Base-by-base conservation (phyloP, 371 early-diverging fungal genomes). In the Mucor saturninus region DNA sequence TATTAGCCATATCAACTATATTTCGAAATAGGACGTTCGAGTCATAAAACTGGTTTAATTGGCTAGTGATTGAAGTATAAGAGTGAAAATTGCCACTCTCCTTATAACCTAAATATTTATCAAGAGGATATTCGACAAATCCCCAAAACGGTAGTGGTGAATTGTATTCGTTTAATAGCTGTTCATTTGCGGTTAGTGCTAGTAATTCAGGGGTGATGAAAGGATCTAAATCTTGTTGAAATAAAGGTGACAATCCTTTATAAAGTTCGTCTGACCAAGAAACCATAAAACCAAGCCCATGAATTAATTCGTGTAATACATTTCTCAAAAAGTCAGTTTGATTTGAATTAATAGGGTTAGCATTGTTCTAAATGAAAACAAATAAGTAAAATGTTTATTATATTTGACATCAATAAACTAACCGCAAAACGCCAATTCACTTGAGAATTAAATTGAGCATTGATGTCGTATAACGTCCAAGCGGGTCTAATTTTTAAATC, bases 241-340 rank as follows among this genome's bases (percentile, higher is more conserved):
- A 65, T 6, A 64, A 45, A 14, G 63, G 68, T 13, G 61, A 32
- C 26, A 81, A 64, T 6, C 58, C 50, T 9, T 40, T 5, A 48
- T 73, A 76, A 5, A 74, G 50, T 4, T 61, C 64, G 35, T 71
- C 67, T 21, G 59, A 72, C 90, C 88, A 90, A 10, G 81, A 70
- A 6, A 77, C 82, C 13, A 87, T 64, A 59, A 90, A 86, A 2
- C 90, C 90, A n/a, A 90, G 77, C 0, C 90, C 90, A 59, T 90
- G 90, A 3, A 86, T 62, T 8, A 86, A 42, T 62, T 90, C 90
- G 54, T 90, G 90, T 14, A 88, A 26, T 0, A 79, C 80, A 10
- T 79, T 81, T 50, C 81, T 77, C 31, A 84, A 68, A 49, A 89
- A 72, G 65, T 88, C 88, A 0, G 43, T 54, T 53, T 62, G 49